These are phyloP conservation scores for Paralagenidium karlingii DNA, from an alignment of 352 stramenopile species.

Conservation along the genomic window DNA sequence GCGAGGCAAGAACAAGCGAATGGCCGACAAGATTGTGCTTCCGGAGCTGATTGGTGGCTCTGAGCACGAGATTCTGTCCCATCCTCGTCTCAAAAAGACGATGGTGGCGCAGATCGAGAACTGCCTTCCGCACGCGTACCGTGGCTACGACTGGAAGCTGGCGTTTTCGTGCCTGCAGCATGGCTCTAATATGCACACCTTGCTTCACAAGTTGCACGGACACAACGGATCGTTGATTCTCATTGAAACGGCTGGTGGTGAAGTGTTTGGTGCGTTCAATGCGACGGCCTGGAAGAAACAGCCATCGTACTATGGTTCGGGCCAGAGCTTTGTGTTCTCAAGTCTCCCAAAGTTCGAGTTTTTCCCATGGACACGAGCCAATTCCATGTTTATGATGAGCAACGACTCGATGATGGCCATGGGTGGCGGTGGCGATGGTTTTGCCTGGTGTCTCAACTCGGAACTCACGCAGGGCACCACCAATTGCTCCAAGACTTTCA, in stretches of 20 bases:
- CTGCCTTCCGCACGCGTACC: conserved; percentile 27
- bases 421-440: conserved; percentile 50
- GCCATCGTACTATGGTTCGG: conserved; percentile 55
- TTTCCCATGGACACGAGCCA: conserved; percentile 44
- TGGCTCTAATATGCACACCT: conserved; percentile 49
- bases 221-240: conserved; percentile 34
- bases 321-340: conserved; percentile 65
- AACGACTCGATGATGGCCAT: conserved; percentile 57
- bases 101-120: conserved; percentile 53
- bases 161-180: conserved; percentile 49
- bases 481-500: conserved; percentile 33
- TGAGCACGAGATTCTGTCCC: conserved; percentile 26
- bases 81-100: conserved; percentile 12
- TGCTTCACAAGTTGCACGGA: conserved; percentile 25
- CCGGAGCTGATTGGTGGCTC: conserved; percentile 32
- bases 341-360: conserved; percentile 38
- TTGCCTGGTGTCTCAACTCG: conserved; percentile 54
- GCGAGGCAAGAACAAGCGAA: too few species aligned
- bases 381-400: conserved; percentile 65
- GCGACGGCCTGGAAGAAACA: conserved; percentile 28
- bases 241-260: conserved; percentile 47
- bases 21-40: conserved; percentile 1
- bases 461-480: conserved; percentile 48
- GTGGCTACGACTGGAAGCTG: conserved; percentile 55
- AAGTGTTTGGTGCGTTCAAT: conserved; percentile 52